A percentile compares a stretch with the other conserved stretches of the same genome.
Conservation (phyloP, 352 stramenopile genomes). For the Globisporangium middletonii region DNA sequence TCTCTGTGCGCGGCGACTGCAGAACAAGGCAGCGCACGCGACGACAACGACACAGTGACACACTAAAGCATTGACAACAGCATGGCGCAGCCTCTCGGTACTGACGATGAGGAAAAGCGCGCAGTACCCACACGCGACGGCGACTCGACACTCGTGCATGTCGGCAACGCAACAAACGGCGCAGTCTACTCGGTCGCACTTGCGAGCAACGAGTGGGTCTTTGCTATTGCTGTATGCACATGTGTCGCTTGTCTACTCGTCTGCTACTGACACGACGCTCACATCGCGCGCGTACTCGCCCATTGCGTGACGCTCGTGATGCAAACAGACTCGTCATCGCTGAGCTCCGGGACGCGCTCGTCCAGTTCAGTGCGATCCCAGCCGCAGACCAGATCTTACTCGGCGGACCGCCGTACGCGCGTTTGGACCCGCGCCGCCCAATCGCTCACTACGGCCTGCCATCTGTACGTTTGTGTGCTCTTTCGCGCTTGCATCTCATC, state of each 20-base stretch:
- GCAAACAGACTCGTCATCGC: slow-evolving; percentile 53
- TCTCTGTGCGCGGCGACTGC: too few relatives aligned
- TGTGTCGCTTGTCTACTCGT: neutral
- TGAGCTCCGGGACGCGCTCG: slow-evolving; percentile 61
- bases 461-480: slow-evolving; percentile 18
- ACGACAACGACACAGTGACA: too few relatives aligned
- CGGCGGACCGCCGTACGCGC: slow-evolving; percentile 66
- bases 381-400: slow-evolving; percentile 74
- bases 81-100: slow-evolving; percentile 15
- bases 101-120: slow-evolving; percentile 19
- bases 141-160: slow-evolving; percentile 24
- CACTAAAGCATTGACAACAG: neutral
- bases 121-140: neutral
- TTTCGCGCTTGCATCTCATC: neutral
- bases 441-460: slow-evolving; percentile 67
- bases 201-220: slow-evolving; percentile 41
- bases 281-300: neutral
- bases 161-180: slow-evolving; percentile 46
- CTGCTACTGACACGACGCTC: neutral
- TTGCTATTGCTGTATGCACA: neutral
- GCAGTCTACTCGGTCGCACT: slow-evolving; percentile 28
- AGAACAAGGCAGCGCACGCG: too few relatives aligned
- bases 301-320: slow-evolving; percentile 1
- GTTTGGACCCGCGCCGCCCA: slow-evolving; percentile 61
- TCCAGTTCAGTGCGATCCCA: slow-evolving; percentile 49